phyloP scores from a whole-genome alignment of 495 filamentous ascomycete genomes.

The Cercophora samala region DNA sequence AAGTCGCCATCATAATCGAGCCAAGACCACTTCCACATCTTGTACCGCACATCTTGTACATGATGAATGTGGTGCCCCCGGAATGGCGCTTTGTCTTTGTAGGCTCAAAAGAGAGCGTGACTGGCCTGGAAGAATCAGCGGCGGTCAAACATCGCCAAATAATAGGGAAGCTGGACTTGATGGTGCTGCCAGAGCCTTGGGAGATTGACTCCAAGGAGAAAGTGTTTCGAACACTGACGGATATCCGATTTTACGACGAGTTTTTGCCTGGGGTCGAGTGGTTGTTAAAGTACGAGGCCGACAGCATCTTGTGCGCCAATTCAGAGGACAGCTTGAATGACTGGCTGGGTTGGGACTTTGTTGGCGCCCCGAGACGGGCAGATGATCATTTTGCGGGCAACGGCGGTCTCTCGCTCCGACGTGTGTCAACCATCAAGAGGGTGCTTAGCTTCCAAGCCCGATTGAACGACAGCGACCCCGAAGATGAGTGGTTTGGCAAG shows the following conservation, averaged over 20 bases:
- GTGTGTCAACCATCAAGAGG: slow-evolving; percentile 41
- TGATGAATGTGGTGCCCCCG: slow-evolving; percentile 49
- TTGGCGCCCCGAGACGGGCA: slow-evolving; percentile 45
- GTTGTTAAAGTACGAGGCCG: slow-evolving; percentile 47
- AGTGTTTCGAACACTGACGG: slow-evolving; percentile 43
- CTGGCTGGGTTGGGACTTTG: slow-evolving; percentile 49
- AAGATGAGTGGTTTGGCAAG: slow-evolving; percentile 51
- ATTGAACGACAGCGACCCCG: slow-evolving; percentile 43
- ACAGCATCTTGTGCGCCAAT: slow-evolving; percentile 51
- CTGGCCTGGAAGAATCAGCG: slow-evolving; percentile 38
- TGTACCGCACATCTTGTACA: slow-evolving; percentile 46
- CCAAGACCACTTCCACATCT: slow-evolving; percentile 43
- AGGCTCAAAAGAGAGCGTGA: slow-evolving; percentile 41
- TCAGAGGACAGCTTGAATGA: slow-evolving; percentile 45
- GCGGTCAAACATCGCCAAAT: slow-evolving; percentile 43
- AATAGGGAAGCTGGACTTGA: slow-evolving; percentile 47
- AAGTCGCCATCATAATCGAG: slow-evolving; percentile 52
- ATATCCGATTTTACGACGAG: slow-evolving; percentile 46
- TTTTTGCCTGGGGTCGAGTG: slow-evolving; percentile 45
- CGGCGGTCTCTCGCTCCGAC: slow-evolving; percentile 50
- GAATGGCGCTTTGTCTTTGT: slow-evolving; percentile 53
- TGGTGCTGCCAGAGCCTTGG: slow-evolving; percentile 42
- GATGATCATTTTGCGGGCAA: slow-evolving; percentile 46
- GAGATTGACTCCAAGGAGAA: slow-evolving; percentile 43
- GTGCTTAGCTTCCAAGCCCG: slow-evolving; percentile 44